Conservation (phyloP, 2,329 filamentous ascomycete genomes). For the Cryphonectria radicalis region DNA sequence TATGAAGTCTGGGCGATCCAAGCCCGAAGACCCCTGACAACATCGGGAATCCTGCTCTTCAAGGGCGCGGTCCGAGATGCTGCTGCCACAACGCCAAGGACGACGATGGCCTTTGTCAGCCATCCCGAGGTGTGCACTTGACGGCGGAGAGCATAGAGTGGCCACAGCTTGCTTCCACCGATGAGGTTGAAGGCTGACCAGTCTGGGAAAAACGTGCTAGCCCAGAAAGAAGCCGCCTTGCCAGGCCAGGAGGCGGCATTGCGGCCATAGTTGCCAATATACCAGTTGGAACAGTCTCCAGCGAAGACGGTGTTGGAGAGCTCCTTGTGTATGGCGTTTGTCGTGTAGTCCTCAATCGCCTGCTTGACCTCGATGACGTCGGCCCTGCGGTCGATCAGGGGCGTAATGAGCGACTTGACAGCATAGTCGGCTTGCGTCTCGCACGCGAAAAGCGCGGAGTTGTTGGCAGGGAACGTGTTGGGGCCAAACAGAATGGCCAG, state of each 20-base stretch:
- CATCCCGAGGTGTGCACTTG: not conserved
- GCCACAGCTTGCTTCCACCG: not conserved
- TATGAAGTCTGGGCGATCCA: no score
- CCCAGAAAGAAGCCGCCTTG: conserved; percentile 37
- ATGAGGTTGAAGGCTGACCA: not conserved
- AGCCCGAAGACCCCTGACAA: no score
- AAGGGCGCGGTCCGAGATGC: no score
- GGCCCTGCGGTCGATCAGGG: conserved; percentile 38
- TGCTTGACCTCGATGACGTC: conserved; percentile 42
- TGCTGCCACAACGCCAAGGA: not conserved
- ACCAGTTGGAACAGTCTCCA: conserved; percentile 47
- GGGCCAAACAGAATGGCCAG: conserved; percentile 38
- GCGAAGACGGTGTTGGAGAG: conserved; percentile 42
- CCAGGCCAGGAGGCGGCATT: conserved; percentile 44
- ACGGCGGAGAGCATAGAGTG: not conserved
- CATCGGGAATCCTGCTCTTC: no score
- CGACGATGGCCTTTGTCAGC: not conserved
- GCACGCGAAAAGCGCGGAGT: conserved; percentile 12
- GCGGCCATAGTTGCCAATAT: conserved; percentile 43
- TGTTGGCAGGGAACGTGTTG: conserved; percentile 20
- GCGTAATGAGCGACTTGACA: conserved; percentile 27
- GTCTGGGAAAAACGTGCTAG: not conserved
- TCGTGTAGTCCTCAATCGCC: conserved; percentile 38
- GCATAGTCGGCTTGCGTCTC: conserved; percentile 28
- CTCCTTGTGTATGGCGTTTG: conserved; percentile 38